phyloP scores from a whole-genome alignment of 2,329 filamentous ascomycete species.

The Hymenoscyphus albidus region DNA sequence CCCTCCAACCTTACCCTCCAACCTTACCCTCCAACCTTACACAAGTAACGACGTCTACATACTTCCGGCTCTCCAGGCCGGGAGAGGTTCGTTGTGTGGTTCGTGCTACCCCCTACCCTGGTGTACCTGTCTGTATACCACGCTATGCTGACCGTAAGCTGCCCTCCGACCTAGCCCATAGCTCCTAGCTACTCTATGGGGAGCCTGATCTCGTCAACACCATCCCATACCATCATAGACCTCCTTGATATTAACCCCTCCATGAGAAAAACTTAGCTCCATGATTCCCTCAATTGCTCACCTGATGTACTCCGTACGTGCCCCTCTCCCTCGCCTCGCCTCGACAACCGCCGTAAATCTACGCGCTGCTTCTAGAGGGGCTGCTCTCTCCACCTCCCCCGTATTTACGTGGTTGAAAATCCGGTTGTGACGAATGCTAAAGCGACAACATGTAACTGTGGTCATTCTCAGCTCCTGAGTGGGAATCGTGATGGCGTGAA shows the following conservation, averaged over 20 bases:
- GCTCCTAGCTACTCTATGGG: background rate
- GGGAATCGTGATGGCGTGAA: background rate
- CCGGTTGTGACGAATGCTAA: conserved; percentile 2
- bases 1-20: too few species aligned
- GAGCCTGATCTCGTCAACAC: too few species aligned
- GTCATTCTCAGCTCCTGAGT: background rate
- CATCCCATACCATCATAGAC: background rate
- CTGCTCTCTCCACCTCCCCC: background rate
- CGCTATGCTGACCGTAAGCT: background rate
- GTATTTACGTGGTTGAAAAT: background rate
- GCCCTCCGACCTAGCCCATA: background rate
- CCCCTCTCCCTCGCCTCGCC: background rate
- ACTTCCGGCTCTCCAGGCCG: background rate
- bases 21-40: too few species aligned
- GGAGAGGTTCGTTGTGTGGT: background rate
- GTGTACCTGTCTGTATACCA: too few species aligned
- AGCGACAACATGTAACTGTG: conserved; percentile 2
- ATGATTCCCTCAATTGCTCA: background rate
- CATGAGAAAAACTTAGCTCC: background rate
- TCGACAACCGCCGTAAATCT: background rate
- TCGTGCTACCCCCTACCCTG: background rate
- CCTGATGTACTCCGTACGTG: background rate
- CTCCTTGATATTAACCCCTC: background rate
- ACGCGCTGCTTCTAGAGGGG: background rate
- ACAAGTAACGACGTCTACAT: background rate